Evolutionary conservation across 371 early-diverging fungal species (phyloP), one percentile per base, ranked within the genome.

Genomic region (Circinella minor): DNA sequence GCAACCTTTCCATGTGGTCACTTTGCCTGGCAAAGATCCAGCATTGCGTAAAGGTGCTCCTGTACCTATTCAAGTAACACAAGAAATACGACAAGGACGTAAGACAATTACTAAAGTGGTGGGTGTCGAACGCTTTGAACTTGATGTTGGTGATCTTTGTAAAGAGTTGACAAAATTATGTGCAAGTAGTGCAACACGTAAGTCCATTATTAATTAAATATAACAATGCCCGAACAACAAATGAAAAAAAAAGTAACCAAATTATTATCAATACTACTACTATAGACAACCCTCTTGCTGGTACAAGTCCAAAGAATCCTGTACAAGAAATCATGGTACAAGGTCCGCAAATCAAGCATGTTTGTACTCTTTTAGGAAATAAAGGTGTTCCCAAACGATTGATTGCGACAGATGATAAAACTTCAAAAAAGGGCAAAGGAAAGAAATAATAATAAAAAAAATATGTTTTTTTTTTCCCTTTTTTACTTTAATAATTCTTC

Each of bases 241-340:
- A 55, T 55, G 55, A 4, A n/a, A 55, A 10, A 34, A 62, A 3
- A 17, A n/a, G n/a, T 27, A 27, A 27, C 27, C 27, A 27, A 27
- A 27, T 27, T 27, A 48, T 65, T n/a, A 14, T 54, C 47, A 13
- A 47, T 60, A 27, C 27, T 18, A 65, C 18, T 66, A n/a, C 36
- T 51, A 36, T 72, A 87, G 87, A 81, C 63, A 86, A 86, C 37
- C 81, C 87, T 15, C 67, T 89, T n/a, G 84, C 79, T 48, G 89
- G 88, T 3, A 74, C 84, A n/a, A 86, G 83, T 36, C 88, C 84
- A 51, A 89, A 85, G 62, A 74, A 84, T 51, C 83, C 89, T 7
- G 63, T 88, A 57, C 78, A 77, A 46, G 91, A 93, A 70, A 84
- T 93, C n/a, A 84, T 92, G 88, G 90, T 91, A 0, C 93, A 93